Percentiles rank a stretch among this genome's conserved stretches.
Conservation (phyloP, 2,329 filamentous ascomycete genomes). For the Colletotrichum liaoningense region DNA sequence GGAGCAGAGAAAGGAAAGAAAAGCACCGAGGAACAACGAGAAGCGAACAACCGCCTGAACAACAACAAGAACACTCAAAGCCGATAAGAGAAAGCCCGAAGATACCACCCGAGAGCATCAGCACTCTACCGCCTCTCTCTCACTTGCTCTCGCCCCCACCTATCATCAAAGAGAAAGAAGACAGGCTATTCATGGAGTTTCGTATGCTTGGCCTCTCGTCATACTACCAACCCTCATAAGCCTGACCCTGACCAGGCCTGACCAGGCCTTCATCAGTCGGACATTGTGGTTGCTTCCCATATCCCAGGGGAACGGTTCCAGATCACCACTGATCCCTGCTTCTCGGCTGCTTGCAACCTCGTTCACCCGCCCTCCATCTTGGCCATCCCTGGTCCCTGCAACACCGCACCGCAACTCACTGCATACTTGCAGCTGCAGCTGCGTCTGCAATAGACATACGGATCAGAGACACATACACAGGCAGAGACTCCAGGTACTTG, state of each 20-base stretch:
- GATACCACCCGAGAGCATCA: neutral
- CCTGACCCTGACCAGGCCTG: neutral
- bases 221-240: slow-evolving; percentile 5
- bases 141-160: neutral
- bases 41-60: neutral
- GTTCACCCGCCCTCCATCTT: slow-evolving; percentile 12
- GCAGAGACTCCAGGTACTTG: neutral
- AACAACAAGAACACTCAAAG: neutral
- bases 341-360: slow-evolving; percentile 32
- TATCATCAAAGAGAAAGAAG: slow-evolving; percentile 4
- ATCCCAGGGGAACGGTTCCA: slow-evolving; percentile 18
- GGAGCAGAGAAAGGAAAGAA: neutral
- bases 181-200: slow-evolving; percentile 30
- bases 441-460: slow-evolving; percentile 11
- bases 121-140: neutral
- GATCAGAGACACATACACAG: neutral
- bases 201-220: slow-evolving; percentile 3
- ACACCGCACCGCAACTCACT: slow-evolving; percentile 9
- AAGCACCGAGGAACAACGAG: neutral
- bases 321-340: slow-evolving; percentile 29
- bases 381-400: slow-evolving; percentile 19
- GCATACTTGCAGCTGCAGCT: slow-evolving; percentile 9
- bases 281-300: slow-evolving; percentile 23
- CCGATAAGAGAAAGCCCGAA: neutral
- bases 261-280: slow-evolving; percentile 1